phyloP scores from a whole-genome alignment of 208 protist genomes.

The Leishmania lainsoni region DNA sequence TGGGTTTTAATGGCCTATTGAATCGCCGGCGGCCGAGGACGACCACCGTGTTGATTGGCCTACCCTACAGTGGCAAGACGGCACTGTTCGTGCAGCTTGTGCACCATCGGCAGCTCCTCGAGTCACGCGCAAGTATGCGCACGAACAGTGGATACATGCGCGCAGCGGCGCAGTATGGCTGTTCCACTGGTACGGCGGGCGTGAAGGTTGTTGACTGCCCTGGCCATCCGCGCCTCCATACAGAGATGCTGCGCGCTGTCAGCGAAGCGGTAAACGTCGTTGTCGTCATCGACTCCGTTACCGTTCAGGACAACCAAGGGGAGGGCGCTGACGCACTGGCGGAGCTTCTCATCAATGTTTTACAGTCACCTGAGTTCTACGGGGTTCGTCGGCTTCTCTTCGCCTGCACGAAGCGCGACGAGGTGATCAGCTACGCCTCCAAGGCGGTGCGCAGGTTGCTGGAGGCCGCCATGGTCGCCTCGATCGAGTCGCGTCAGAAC shows the following conservation, averaged over 20 bases:
- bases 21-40: conserved; percentile 22
- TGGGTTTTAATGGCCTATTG: conserved; percentile 5
- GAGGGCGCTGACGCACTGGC: conserved; percentile 76
- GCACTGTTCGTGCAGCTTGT: conserved; percentile 72
- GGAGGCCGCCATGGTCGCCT: conserved; percentile 62
- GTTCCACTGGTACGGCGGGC: neutral
- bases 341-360: conserved; percentile 56
- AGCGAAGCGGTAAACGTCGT: conserved; percentile 59
- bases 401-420: conserved; percentile 85
- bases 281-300: conserved; percentile 74
- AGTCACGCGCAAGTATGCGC: conserved; percentile 74
- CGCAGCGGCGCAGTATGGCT: conserved; percentile 3
- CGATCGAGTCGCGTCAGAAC: conserved; percentile 48
- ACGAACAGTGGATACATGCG: conserved; percentile 41
- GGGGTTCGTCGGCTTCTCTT: conserved; percentile 66
- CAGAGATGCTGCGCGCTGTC: conserved; percentile 46
- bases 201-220: conserved; percentile 72
- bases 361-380: conserved; percentile 74
- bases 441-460: conserved; percentile 76
- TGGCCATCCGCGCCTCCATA: conserved; percentile 75
- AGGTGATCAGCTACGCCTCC: conserved; percentile 81
- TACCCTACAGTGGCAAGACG: conserved; percentile 79
- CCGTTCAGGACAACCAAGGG: conserved; percentile 74
- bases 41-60: conserved; percentile 58
- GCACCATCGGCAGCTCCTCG: conserved; percentile 11